A percentile compares a stretch with the other conserved stretches of the same genome.
These are phyloP conservation scores for Nicotiana tomentosiformis DNA, from an alignment of 257 asterid genomes.

Conservation along the genomic window DNA sequence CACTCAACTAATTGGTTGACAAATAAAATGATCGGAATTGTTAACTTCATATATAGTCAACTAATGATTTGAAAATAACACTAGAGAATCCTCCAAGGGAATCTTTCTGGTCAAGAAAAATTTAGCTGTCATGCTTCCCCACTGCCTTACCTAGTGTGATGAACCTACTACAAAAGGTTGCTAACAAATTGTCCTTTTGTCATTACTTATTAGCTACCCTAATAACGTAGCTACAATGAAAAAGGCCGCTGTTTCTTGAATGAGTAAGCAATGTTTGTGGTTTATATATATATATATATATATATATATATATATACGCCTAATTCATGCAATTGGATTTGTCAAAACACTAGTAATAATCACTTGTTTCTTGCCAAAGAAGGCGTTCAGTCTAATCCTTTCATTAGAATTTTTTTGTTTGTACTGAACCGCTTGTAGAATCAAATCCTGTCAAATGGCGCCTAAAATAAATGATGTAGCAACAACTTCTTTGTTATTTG, in stretches of 20 bases:
- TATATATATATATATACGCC: neutral
- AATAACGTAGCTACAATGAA: neutral
- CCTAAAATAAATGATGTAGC: conserved; percentile 19
- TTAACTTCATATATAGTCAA: neutral
- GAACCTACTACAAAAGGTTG: conserved; percentile 16
- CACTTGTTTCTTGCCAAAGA: neutral
- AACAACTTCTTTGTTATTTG: conserved; percentile 4
- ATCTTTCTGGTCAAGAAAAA: conserved; percentile 24
- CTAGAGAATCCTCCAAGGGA: neutral
- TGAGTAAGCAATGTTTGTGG: neutral
- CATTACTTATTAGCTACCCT: neutral
- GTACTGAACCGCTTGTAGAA: no score
- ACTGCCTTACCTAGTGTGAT: conserved; percentile 14
- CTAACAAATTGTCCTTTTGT: conserved; percentile 8
- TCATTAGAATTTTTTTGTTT: no score
- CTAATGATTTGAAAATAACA: neutral
- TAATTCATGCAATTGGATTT: neutral
- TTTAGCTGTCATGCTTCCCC: conserved; percentile 47
- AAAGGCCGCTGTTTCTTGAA: neutral
- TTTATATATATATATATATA: neutral
- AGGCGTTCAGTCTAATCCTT: no score
- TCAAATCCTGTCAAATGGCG: neutral
- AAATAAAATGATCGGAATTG: neutral
- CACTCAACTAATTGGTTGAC: neutral
- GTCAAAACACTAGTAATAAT: neutral